phyloP scores from a whole-genome alignment of 441 rosid genomes.

The Macaranga tanarius region DNA sequence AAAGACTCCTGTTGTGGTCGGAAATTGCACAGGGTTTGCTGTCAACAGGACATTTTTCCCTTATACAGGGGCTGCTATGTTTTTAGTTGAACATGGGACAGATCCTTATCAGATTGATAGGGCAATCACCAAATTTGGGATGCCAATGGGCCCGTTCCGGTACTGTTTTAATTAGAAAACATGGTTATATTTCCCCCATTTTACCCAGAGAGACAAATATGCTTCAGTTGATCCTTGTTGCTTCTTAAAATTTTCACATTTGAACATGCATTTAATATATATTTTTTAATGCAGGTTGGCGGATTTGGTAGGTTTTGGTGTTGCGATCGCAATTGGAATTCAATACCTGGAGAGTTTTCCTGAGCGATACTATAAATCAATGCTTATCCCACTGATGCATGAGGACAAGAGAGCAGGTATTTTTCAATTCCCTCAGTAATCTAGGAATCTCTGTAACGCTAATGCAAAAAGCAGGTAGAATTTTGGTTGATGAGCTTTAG shows the following conservation, averaged over 20 bases:
- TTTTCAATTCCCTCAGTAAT: neutral
- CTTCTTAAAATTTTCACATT: constrained; percentile 6
- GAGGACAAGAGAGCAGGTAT: constrained; percentile 81
- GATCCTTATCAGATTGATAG: constrained; percentile 78
- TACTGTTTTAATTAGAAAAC: constrained; percentile 12
- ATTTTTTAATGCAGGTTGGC: constrained; percentile 56
- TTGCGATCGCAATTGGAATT: constrained; percentile 72
- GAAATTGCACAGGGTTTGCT: constrained; percentile 98
- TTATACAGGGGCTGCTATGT: constrained; percentile 74
- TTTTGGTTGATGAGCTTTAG: neutral
- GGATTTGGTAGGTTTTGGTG: constrained; percentile 95
- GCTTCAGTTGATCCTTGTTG: neutral
- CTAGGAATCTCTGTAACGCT: neutral
- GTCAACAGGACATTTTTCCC: constrained; percentile 99
- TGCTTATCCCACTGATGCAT: constrained; percentile 83
- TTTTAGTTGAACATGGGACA: constrained; percentile 78
- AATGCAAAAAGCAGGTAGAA: constrained; percentile 30
- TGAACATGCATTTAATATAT: constrained; percentile 15
- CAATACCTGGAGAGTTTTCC: constrained; percentile 83
- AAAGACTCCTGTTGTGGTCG: constrained; percentile 93
- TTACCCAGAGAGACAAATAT: neutral
- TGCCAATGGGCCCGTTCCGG: constrained; percentile 99
- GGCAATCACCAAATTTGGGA: constrained; percentile 86
- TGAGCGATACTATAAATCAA: constrained; percentile 79
- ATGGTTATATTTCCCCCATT: neutral